Conservation (phyloP, 2,329 filamentous ascomycete genomes). For the Fusarium penzigii region DNA sequence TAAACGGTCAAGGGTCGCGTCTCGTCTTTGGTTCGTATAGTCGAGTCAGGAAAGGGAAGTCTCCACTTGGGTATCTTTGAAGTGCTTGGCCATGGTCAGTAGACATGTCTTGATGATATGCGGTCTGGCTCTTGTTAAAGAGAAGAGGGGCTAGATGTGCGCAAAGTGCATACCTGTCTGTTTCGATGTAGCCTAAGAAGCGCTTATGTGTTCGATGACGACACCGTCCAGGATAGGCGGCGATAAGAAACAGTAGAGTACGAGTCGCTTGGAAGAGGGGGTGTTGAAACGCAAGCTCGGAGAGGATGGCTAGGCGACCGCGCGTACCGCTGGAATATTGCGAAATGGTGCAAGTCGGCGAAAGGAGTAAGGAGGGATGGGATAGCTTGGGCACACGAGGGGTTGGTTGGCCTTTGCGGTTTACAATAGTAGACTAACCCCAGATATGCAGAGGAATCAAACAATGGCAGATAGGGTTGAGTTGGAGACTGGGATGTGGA, state of each 20-base stretch:
- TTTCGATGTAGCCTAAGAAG: slow-evolving; percentile 8
- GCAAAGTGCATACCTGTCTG: slow-evolving; percentile 11
- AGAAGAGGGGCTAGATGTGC: slow-evolving; percentile 8
- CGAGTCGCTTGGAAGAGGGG: slow-evolving; percentile 14
- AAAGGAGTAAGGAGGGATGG: slow-evolving; percentile 10
- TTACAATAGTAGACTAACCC: too few relatives aligned
- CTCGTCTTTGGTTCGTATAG: slow-evolving; percentile 14
- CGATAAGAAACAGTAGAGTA: slow-evolving; percentile 14
- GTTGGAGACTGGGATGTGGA: not conserved
- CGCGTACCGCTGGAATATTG: slow-evolving; percentile 34
- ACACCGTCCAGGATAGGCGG: slow-evolving; percentile 19
- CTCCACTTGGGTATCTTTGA: slow-evolving; percentile 15
- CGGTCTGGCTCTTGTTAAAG: not conserved
- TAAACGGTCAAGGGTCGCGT: slow-evolving; percentile 9
- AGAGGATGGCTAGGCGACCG: slow-evolving; percentile 30
- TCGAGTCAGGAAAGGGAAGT: slow-evolving; percentile 8
- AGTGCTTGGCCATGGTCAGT: slow-evolving; percentile 23
- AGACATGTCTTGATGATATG: slow-evolving; percentile 25
- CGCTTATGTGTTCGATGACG: slow-evolving; percentile 14
- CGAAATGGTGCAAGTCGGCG: slow-evolving; percentile 6
- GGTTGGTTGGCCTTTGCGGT: not conserved
- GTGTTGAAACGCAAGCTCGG: slow-evolving; percentile 14
- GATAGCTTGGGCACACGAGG: slow-evolving; percentile 13
- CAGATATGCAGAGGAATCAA: too few relatives aligned
- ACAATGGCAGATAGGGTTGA: not conserved